These are phyloP conservation scores for Ulmus americana DNA, from an alignment of 331 rosid species.

Conservation along the genomic window DNA sequence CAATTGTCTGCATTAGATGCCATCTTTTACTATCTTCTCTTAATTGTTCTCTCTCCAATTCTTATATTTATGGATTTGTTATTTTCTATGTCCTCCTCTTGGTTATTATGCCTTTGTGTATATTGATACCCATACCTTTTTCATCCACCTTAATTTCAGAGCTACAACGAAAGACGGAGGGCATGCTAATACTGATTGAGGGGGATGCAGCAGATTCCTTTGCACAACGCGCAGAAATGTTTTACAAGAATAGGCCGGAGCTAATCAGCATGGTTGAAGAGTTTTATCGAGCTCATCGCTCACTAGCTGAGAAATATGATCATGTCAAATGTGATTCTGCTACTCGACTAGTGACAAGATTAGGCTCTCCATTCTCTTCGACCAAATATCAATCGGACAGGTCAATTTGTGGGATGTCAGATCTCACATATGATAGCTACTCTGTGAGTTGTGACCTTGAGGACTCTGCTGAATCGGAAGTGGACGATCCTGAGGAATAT, in stretches of 20 bases:
- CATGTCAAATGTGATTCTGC: conserved; percentile 25
- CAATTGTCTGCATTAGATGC: too few species aligned
- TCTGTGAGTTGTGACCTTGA: conserved; percentile 32
- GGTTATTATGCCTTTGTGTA: neutral
- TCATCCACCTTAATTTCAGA: conserved; percentile 32
- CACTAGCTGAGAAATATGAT: too few species aligned
- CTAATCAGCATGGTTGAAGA: conserved; percentile 24
- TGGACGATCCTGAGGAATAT: conserved; percentile 45
- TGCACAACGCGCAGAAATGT: conserved; percentile 78
- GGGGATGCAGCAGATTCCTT: conserved; percentile 68
- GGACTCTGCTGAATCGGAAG: conserved; percentile 58
- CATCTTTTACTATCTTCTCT: neutral
- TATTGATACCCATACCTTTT: neutral
- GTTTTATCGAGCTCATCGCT: too few species aligned
- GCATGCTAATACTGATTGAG: conserved; percentile 55
- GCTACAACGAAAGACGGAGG: conserved; percentile 51
- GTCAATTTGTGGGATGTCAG: conserved; percentile 20
- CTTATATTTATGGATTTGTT: neutral
- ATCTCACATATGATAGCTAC: conserved; percentile 13
- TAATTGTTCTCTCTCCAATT: neutral
- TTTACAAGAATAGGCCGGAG: conserved; percentile 66
- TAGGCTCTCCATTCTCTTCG: conserved; percentile 52
- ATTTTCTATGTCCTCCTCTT: neutral
- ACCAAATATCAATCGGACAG: conserved; percentile 36
- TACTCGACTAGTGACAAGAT: conserved; percentile 33